A percentile compares a stretch with the other conserved stretches of the same genome.
phyloP scores from a whole-genome alignment of 352 stramenopile species.

The Phytophthora foliorum region DNA sequence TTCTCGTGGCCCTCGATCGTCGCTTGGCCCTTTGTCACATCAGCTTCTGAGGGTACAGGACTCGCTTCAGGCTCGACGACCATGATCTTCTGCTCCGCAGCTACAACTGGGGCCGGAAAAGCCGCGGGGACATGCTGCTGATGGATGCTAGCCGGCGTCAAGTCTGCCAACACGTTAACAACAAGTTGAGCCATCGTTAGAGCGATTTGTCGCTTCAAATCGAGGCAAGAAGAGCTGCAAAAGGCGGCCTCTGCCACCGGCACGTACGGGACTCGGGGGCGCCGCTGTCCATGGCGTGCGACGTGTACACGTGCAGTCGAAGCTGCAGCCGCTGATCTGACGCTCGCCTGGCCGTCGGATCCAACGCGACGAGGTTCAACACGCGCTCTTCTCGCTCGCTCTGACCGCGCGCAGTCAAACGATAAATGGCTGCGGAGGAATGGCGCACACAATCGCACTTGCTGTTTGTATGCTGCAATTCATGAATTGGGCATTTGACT shows the following conservation, averaged over 20 bases:
- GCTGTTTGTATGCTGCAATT: slow-evolving; percentile 66
- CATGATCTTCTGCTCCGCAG: slow-evolving; percentile 1
- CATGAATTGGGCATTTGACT: slow-evolving; percentile 48
- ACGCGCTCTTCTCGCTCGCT: slow-evolving; percentile 19
- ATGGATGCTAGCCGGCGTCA: neutral
- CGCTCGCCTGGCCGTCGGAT: neutral
- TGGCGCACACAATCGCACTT: slow-evolving; percentile 32
- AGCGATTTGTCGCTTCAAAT: neutral
- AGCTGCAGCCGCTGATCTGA: neutral
- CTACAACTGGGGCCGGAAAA: neutral
- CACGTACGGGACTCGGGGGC: slow-evolving; percentile 18
- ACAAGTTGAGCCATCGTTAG: slow-evolving; percentile 3
- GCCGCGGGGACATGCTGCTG: neutral
- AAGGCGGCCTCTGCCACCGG: slow-evolving; percentile 1
- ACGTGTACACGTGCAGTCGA: neutral
- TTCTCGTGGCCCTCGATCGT: slow-evolving; percentile 12
- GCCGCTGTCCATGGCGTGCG: slow-evolving; percentile 28
- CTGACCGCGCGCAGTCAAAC: slow-evolving; percentile 18
- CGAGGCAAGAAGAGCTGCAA: slow-evolving; percentile 2
- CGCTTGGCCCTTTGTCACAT: neutral
- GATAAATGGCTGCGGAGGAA: slow-evolving; percentile 35
- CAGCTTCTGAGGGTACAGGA: slow-evolving; percentile 4
- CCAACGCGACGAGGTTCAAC: too few species aligned
- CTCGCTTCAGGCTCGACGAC: slow-evolving; percentile 16
- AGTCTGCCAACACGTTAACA: neutral